phyloP scores from a whole-genome alignment of 179 eudicot species.

The Silene coronaria region DNA sequence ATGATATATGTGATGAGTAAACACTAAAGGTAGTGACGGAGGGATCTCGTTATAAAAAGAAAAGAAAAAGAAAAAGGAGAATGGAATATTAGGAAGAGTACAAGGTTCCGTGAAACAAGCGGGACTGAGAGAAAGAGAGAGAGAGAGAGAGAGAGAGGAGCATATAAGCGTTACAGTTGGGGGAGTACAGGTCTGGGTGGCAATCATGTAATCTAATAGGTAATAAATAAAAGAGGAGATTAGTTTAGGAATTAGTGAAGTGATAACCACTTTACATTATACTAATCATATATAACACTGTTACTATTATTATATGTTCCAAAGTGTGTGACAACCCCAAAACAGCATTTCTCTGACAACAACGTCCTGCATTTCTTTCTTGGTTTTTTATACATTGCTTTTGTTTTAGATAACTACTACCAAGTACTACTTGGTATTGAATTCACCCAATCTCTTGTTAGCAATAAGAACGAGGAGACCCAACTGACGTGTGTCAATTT shows the following conservation, averaged over 20 bases:
- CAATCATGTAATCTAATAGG: background rate
- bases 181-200: background rate
- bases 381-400: background rate
- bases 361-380: conserved; percentile 10
- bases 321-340: conserved; percentile 20
- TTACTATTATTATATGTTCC: background rate
- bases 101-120: background rate
- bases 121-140: background rate
- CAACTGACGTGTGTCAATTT: background rate
- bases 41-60: no score
- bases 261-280: conserved; percentile 17
- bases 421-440: no score
- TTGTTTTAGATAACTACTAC: no score
- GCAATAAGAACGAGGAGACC: no score
- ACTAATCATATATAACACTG: no score
- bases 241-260: conserved; percentile 14
- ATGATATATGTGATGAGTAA: no score
- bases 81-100: no score
- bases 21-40: no score
- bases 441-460: no score
- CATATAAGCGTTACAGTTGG: conserved; percentile 16
- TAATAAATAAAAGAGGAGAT: conserved; percentile 10
- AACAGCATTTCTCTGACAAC: conserved; percentile 21
- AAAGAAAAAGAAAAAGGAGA: no score
- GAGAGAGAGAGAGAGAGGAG: background rate